Percentiles rank a stretch among this genome's conserved stretches.
phyloP scores from a whole-genome alignment of 306 rosid species.

The Rosa lucieae region DNA sequence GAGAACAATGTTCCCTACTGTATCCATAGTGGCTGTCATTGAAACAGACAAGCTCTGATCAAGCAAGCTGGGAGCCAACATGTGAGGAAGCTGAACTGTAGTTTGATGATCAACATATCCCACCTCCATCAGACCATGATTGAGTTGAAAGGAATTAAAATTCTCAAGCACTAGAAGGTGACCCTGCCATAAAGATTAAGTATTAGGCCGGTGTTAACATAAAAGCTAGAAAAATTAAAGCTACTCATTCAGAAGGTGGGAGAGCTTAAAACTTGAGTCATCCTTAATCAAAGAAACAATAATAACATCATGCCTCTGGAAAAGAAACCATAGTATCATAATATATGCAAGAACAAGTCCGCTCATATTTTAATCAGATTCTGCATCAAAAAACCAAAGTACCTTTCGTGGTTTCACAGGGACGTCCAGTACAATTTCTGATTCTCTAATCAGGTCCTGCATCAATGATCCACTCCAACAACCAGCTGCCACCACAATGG shows the following conservation, averaged over 20 bases:
- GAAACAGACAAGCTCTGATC: constrained; percentile 67
- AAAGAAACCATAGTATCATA: constrained; percentile 17
- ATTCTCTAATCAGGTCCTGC: constrained; percentile 56
- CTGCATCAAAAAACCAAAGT: background rate
- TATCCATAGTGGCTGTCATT: constrained; percentile 81
- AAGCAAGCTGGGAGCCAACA: constrained; percentile 34
- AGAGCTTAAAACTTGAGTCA: background rate
- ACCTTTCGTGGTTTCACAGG: constrained; percentile 92
- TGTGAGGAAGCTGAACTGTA: constrained; percentile 29
- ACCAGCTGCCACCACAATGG: constrained; percentile 82
- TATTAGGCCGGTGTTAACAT: background rate
- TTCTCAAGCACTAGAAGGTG: constrained; percentile 76
- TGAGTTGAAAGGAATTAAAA: constrained; percentile 53
- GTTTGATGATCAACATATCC: constrained; percentile 67
- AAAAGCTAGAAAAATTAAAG: background rate
- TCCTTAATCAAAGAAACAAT: constrained; percentile 4
- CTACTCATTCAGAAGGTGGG: background rate
- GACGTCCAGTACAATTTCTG: constrained; percentile 58
- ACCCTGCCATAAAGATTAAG: constrained; percentile 58
- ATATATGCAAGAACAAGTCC: constrained; percentile 21
- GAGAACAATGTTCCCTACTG: constrained; percentile 64
- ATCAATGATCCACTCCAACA: constrained; percentile 94
- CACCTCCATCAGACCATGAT: constrained; percentile 91
- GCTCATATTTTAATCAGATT: background rate
- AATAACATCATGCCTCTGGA: constrained; percentile 12